phyloP scores from a whole-genome alignment of 805 yeast species.

The Candida boidinii region DNA sequence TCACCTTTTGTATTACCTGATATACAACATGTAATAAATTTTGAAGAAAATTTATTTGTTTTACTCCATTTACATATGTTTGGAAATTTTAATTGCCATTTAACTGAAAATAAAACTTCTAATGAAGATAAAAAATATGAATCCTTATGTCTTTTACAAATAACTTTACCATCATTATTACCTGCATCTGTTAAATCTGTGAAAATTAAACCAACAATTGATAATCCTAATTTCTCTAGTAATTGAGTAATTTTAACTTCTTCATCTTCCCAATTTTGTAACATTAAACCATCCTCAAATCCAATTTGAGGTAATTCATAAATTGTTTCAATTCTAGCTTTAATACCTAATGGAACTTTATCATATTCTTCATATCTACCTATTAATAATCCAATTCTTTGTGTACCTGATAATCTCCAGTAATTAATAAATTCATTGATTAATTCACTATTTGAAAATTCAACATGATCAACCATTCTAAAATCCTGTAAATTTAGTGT shows the following conservation, averaged over 20 bases:
- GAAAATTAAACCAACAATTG: conserved; percentile 74
- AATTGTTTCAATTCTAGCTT: conserved; percentile 89
- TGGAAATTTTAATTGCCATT: conserved; percentile 59
- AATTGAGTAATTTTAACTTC: conserved; percentile 41
- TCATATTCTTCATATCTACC: conserved; percentile 77
- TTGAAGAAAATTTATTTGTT: conserved; percentile 66
- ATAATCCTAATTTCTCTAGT: conserved; percentile 52
- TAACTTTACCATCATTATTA: conserved; percentile 75
- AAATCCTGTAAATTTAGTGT: conserved; percentile 84
- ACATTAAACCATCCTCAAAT: conserved; percentile 76
- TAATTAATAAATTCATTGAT: conserved; percentile 80
- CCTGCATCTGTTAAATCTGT: conserved; percentile 90
- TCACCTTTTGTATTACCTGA: conserved; percentile 86
- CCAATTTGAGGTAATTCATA: conserved; percentile 89
- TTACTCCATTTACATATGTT: conserved; percentile 57
- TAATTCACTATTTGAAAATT: conserved; percentile 65
- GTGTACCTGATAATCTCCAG: conserved; percentile 87
- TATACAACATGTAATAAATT: conserved; percentile 87
- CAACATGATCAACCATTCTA: conserved; percentile 97
- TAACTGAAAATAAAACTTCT: conserved; percentile 78
- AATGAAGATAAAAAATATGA: conserved; percentile 85
- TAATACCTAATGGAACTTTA: conserved; percentile 84
- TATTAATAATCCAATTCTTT: conserved; percentile 76
- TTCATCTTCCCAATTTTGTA: conserved; percentile 48
- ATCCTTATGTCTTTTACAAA: conserved; percentile 88